phyloP scores from a whole-genome alignment of 495 filamentous ascomycete species.

The Annulohypoxylon moriforme region DNA sequence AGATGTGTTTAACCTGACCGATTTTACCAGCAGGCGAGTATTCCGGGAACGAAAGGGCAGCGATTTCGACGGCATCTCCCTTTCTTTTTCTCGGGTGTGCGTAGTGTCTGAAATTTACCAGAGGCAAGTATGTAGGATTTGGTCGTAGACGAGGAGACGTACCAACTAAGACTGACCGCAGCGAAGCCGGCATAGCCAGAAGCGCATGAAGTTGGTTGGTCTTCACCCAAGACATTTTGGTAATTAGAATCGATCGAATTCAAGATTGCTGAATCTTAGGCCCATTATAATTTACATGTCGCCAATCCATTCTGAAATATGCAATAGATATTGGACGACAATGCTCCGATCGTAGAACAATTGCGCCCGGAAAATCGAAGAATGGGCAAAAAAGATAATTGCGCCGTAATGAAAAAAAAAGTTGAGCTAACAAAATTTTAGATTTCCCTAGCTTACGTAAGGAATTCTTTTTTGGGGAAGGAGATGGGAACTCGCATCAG shows the following conservation, averaged over 20 bases:
- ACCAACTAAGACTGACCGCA: constrained; percentile 36
- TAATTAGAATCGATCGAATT: not conserved
- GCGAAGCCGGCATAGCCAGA: constrained; percentile 42
- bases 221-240: constrained; percentile 25
- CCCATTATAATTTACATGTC: not conserved
- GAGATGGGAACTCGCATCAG: constrained; percentile 16
- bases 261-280: not conserved
- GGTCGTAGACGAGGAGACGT: constrained; percentile 27
- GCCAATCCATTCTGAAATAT: not conserved
- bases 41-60: constrained; percentile 41
- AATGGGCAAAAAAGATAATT: no score
- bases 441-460: not conserved
- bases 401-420: not conserved
- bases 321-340: not conserved
- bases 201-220: constrained; percentile 29
- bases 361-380: not conserved
- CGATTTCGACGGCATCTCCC: constrained; percentile 26
- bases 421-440: not conserved
- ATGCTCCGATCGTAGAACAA: not conserved
- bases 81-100: constrained; percentile 7
- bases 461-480: no score
- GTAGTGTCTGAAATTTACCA: constrained; percentile 9
- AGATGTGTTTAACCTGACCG: constrained; percentile 20
- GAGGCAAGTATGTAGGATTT: not conserved
- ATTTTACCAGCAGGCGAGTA: no score